Evolutionary conservation across 164 flowering plant genomes (phyloP), one percentile per base, ranked within the genome.

Genomic region (Vitis cinerea): DNA sequence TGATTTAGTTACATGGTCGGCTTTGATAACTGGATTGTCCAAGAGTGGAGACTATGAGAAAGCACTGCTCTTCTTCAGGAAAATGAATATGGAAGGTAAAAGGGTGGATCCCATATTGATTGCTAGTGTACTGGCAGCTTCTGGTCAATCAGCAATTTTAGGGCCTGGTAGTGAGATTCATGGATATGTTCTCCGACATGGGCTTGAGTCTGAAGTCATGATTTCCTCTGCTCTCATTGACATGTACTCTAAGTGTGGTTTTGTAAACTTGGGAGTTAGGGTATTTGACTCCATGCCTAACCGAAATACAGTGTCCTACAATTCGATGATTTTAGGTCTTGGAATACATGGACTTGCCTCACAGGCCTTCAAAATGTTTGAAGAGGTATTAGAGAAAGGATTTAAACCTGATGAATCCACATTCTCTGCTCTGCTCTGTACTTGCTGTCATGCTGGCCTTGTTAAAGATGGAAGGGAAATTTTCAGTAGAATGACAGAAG

Each of bases 221-320:
- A 89, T 92, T 50, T 74, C 85, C 7, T 85, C 91, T 74, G 83
- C 95, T 75, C 86, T 94, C 29, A 71, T 88, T 31, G 91, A 89
- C 72, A 86, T 88, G 92, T 92, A 94, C 63, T 81, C 86, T 0
- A 90, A 89, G 79, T 86, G 92, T 59, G 97, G 97, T 17, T 84
- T 80, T 66, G 60, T 84, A 68, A 71, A 52, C 9, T 79, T 69
- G 60, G 93, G 85, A 7, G 55, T 80, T 68, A 74, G 51, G 52
- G 82, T 87, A 69, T 90, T 90, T 59, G 68, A 79, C 13, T 68
- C 29, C 50, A 82, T 82, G 83, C 74, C 81, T 27, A 65, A 73
- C 31, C 77, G 70, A 64, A 90, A 79, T 59, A 74, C 78, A 1
- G 69, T 87, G 13, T 64, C 84, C 1, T 94, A 83, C 65, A 92